Conservation (phyloP, 352 stramenopile species). For the Phytopythium aichiense region DNA sequence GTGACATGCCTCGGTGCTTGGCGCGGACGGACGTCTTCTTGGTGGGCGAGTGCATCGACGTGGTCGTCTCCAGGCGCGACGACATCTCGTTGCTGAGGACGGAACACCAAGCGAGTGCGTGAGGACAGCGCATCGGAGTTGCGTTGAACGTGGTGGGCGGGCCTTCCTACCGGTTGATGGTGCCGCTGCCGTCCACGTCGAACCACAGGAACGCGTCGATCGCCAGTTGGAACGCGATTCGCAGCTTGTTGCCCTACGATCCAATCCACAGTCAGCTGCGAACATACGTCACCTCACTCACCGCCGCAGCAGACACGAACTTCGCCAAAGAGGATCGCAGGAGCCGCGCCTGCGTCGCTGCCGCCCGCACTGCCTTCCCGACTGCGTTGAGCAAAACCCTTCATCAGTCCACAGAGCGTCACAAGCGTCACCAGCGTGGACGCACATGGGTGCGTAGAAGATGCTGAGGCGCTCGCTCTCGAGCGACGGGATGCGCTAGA, state of each 20-base stretch:
- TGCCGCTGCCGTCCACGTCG: conserved; percentile 67
- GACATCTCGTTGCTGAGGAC: conserved; percentile 52
- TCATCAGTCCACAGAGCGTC: neutral
- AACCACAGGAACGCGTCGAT: conserved; percentile 87
- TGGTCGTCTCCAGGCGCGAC: conserved; percentile 53
- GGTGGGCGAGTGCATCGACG: conserved; percentile 68
- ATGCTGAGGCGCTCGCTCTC: conserved; percentile 70
- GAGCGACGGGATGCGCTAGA: conserved; percentile 62
- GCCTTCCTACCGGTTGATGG: conserved; percentile 58
- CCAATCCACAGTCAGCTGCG: neutral
- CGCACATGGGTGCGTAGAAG: conserved; percentile 76
- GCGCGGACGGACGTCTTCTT: conserved; percentile 59
- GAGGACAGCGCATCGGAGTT: neutral
- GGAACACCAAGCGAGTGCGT: neutral
- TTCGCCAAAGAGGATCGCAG: conserved; percentile 68
- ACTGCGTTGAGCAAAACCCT: neutral
- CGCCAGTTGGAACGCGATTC: conserved; percentile 73
- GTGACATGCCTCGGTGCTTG: conserved; percentile 8
- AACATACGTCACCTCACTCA: neutral
- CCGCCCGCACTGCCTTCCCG: conserved; percentile 3
- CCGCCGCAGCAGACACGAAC: conserved; percentile 10
- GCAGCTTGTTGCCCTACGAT: conserved; percentile 69
- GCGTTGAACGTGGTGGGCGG: neutral
- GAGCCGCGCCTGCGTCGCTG: conserved; percentile 10
- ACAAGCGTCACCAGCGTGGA: neutral